Base-by-base conservation (phyloP, 371 early-diverging fungal species). In the Syncephalastrum racemosum region DNA sequence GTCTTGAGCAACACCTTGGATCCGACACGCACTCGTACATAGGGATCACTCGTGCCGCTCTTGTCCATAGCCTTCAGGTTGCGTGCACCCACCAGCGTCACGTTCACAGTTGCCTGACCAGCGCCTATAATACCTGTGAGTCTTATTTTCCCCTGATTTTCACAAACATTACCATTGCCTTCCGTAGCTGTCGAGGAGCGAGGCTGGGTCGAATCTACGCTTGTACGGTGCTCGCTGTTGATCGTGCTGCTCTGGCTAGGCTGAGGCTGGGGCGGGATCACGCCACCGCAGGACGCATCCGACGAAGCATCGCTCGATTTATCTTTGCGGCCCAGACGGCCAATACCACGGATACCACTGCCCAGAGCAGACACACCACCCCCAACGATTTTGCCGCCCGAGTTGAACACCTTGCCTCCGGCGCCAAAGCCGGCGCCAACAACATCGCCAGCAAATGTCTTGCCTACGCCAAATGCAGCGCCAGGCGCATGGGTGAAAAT, bases 1-100 rank as follows among this genome's bases (percentile, higher is more conserved):
- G 95, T 94, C 71, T 92, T 93, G 71, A 75, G 68, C 23, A 90
- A 52, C 1, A 80, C 77, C 64, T 90, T 88, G 50, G 65, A 76
- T 58, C 84, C 83, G 36, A 80, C 56, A 27, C 81, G 76, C 0
- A 87, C 75, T 27, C 78, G 73, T 51, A 81, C 79, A 59, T 80
- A 84, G 36, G 88, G 82, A 48, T 90, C 89, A 41, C 83, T 78
- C 5, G 84, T 80, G 22, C 80, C 81, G 44, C 82, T 71, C 45
- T 77, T 67, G 67, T 85, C 85, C 59, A 82, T 85, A 13, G 84
- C 85, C 50, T 75, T 71, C 16, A 85, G 67, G 15, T 80, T 76
- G 56, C 82, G 67, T 1, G 87, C 87, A 23, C 77, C 82, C 20
- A 84, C 44, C 4, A 88, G 31, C 0, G 72, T 66, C 13, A 88